phyloP scores from a whole-genome alignment of 1,139 yeast genomes.

The Geotrichum bryndzae region DNA sequence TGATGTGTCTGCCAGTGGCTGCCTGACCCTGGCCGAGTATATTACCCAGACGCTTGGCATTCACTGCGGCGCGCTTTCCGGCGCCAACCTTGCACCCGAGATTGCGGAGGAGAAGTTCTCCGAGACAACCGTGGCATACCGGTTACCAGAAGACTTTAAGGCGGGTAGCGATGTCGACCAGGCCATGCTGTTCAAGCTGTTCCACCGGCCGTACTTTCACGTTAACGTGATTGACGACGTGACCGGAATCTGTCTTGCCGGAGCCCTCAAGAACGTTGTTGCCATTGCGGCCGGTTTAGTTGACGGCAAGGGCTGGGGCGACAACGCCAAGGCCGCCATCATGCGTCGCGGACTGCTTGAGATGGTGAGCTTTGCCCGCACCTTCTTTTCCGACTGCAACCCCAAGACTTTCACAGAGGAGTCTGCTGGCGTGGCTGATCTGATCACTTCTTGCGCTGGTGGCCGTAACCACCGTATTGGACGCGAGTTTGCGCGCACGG shows the following conservation, averaged over 20 bases:
- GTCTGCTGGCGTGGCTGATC: constrained; percentile 93
- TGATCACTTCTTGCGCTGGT: constrained; percentile 92
- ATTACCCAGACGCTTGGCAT: constrained; percentile 73
- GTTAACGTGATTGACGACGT: constrained; percentile 83
- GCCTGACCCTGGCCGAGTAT: constrained; percentile 67
- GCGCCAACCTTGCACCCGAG: constrained; percentile 93
- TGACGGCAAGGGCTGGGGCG: constrained; percentile 97
- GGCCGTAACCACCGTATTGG: constrained; percentile 94
- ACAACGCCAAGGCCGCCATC: constrained; percentile 91
- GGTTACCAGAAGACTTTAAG: constrained; percentile 41
- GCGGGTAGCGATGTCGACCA: constrained; percentile 73
- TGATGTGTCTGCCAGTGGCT: constrained; percentile 73
- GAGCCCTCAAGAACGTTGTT: constrained; percentile 89
- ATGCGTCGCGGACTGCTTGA: constrained; percentile 91
- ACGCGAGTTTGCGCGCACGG: constrained; percentile 51
- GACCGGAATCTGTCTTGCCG: constrained; percentile 90
- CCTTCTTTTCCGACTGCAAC: constrained; percentile 63
- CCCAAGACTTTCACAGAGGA: constrained; percentile 83
- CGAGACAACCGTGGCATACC: constrained; percentile 93
- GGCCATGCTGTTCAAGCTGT: constrained; percentile 58
- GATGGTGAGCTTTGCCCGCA: constrained; percentile 76
- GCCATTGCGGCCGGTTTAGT: constrained; percentile 93
- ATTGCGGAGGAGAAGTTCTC: constrained; percentile 92
- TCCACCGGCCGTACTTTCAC: constrained; percentile 95
- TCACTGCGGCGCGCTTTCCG: constrained; percentile 89